Base-by-base conservation (phyloP, 2,329 filamentous ascomycete species). In the Leptographium galeiforme region DNA sequence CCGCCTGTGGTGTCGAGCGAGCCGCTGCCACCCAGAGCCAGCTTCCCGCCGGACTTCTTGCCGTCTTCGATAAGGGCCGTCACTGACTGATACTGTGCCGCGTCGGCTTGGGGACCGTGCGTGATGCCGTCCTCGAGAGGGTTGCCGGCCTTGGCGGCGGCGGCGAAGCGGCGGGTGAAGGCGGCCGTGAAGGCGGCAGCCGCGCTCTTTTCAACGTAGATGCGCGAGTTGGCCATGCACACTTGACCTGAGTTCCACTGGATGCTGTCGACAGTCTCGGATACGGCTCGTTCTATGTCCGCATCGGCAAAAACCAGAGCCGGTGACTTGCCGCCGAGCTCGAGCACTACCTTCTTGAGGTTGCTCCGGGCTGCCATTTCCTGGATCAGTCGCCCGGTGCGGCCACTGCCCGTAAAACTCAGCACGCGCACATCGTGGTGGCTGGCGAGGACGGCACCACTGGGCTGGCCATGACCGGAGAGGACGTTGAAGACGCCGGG, bases 401-500 rank as follows among this genome's bases (percentile, higher is more conserved):
- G 68, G 48, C 77, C 80, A 50, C 77, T 80, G 53, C 79, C 79
- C 54, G 79, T 82, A 66, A 82, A 82, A 56, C 77, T 77, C 57
- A 82, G 70, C 70, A 81, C 81, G 69, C 81, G 77, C 57, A 82
- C 68, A 44, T 61, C 59, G 57, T 58, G 59, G 55, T 62, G 61
- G 6, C 55, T 48, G 10, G 61, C 36, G 16, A 62, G 55, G 5
- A 54, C 40, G 25, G 58, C 56, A 34, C 61, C 61, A 32, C 55
- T 57, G 38, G 57, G 55, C 49, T 44, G 36, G 49, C 82, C 82
- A 58, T 80, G 73, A 5, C 83, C 83, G 55, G 83, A 84, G 50
- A 86, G 60, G 53, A 87, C 73, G 64, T 86, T 86, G 59, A 86
- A 68, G 14, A 87, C 82, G 51, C 83, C 83, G 2, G 82, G 76